Evolutionary conservation across 2,329 filamentous ascomycete species (phyloP).

Genomic region (Verticillium nubilum): DNA sequence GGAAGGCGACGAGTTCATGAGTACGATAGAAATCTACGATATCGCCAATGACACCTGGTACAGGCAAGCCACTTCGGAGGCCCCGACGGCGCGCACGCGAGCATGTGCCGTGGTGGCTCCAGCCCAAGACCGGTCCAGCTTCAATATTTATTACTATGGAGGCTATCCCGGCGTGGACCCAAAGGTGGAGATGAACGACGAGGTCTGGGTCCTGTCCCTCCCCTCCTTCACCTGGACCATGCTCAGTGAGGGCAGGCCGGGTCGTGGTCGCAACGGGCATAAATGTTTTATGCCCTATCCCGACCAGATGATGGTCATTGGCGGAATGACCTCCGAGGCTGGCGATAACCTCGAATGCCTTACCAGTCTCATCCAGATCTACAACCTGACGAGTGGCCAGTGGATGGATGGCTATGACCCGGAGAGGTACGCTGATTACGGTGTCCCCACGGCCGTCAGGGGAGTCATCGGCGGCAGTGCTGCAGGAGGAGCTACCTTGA

Average conservation of each 20-base stretch:
- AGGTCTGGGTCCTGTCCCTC: conserved; percentile 76
- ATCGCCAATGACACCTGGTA: conserved; percentile 64
- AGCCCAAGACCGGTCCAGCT: conserved; percentile 65
- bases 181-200: conserved; percentile 43
- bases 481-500: conserved; percentile 64
- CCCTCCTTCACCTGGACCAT: conserved; percentile 76
- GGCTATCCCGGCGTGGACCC: conserved; percentile 56
- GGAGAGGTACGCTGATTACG: conserved; percentile 34
- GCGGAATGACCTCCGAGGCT: conserved; percentile 48
- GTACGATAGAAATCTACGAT: conserved; percentile 72
- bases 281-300: conserved; percentile 71
- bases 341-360: conserved; percentile 36
- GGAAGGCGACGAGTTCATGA: conserved; percentile 67
- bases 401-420: conserved; percentile 72
- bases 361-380: conserved; percentile 53
- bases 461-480: conserved; percentile 62
- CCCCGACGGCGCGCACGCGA: conserved; percentile 54
- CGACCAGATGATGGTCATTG: conserved; percentile 74
- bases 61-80: conserved; percentile 58
- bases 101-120: conserved; percentile 71
- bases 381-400: conserved; percentile 63
- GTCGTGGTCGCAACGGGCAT: conserved; percentile 63
- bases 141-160: conserved; percentile 84
- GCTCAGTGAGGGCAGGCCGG: conserved; percentile 33
- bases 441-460: conserved; percentile 61